These are phyloP conservation scores for Beverwykella pulmonaria DNA, from an alignment of 495 filamentous ascomycete genomes.

Conservation along the genomic window DNA sequence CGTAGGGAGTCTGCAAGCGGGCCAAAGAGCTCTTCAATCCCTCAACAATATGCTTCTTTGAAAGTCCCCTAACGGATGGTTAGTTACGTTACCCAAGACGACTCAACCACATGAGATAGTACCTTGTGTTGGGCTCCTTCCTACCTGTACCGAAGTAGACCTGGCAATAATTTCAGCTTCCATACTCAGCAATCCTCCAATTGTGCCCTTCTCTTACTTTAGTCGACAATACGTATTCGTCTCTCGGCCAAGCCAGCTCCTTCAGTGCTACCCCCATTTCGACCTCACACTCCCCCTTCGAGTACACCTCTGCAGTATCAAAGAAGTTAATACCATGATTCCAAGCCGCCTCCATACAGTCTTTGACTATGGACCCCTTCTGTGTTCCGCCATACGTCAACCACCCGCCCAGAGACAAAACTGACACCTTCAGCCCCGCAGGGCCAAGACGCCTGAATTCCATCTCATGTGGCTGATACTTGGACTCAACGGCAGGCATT, in stretches of 20 bases:
- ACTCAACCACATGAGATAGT: background rate
- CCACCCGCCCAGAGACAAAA: slow-evolving; percentile 47
- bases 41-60: slow-evolving; percentile 54
- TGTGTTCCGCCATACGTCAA: slow-evolving; percentile 46
- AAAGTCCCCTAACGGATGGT: slow-evolving; percentile 41
- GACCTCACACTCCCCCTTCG: slow-evolving; percentile 58
- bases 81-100: background rate
- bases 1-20: slow-evolving; percentile 52
- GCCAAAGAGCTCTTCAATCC: slow-evolving; percentile 52
- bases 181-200: background rate
- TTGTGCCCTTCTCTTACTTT: slow-evolving; percentile 25
- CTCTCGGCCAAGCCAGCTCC: slow-evolving; percentile 52
- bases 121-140: slow-evolving; percentile 55
- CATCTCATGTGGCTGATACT: slow-evolving; percentile 40
- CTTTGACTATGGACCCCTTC: slow-evolving; percentile 47
- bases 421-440: slow-evolving; percentile 49
- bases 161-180: slow-evolving; percentile 22
- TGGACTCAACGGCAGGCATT: slow-evolving; percentile 37
- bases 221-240: slow-evolving; percentile 53
- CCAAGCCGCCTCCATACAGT: slow-evolving; percentile 55
- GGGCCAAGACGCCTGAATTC: slow-evolving; percentile 49
- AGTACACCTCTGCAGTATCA: slow-evolving; percentile 58
- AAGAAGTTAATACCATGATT: slow-evolving; percentile 60
- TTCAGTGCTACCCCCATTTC: slow-evolving; percentile 63
- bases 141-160: slow-evolving; percentile 52